Conservation (phyloP, 345 rosid genomes). For the Pugionium dolabratum region DNA sequence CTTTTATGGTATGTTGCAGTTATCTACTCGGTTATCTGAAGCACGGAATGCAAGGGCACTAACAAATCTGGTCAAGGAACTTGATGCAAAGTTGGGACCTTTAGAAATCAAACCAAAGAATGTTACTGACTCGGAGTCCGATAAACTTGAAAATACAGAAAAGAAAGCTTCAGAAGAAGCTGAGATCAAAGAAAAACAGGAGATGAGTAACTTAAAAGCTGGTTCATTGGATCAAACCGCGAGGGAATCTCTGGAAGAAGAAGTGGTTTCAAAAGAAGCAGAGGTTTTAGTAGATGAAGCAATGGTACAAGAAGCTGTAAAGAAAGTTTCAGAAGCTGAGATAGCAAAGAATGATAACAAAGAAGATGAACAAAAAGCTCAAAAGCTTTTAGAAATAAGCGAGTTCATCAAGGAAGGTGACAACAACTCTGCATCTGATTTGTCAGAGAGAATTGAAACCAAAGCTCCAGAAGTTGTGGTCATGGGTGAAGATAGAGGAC, state of each 20-base stretch:
- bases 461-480: constrained; percentile 41
- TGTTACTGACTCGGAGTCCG: neutral
- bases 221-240: constrained; percentile 20
- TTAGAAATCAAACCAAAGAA: constrained; percentile 42
- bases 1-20: constrained; percentile 44
- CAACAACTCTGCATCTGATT: constrained; percentile 25
- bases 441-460: constrained; percentile 41
- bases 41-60: constrained; percentile 60
- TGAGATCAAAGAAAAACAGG: constrained; percentile 27
- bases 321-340: constrained; percentile 39
- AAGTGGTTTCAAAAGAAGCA: constrained; percentile 27
- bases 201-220: constrained; percentile 6
- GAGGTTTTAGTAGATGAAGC: constrained; percentile 6
- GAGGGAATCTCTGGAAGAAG: constrained; percentile 5
- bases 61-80: constrained; percentile 54
- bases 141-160: constrained; percentile 14
- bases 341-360: constrained; percentile 30
- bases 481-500: constrained; percentile 35
- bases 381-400: constrained; percentile 31
- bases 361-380: constrained; percentile 35
- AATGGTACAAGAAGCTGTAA: constrained; percentile 15
- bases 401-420: constrained; percentile 37
- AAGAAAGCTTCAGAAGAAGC: constrained; percentile 29
- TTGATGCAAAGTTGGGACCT: constrained; percentile 71
- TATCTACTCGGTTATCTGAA: constrained; percentile 46